Base-by-base conservation (phyloP, 805 yeast genomes). In the Saccharomycopsis sp. region DNA sequence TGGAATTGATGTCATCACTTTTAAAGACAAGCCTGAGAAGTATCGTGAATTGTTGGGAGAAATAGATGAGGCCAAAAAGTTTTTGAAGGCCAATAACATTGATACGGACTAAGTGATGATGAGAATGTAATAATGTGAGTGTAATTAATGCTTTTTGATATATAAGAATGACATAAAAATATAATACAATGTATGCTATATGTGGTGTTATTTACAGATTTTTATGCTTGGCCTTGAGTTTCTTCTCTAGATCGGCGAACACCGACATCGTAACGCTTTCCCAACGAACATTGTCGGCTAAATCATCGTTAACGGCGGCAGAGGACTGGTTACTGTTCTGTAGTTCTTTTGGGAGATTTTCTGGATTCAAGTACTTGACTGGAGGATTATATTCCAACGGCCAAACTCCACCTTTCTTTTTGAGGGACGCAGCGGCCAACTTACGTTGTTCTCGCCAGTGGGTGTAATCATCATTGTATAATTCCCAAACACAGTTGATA, bases 401-500 rank as follows among this genome's bases (percentile, higher is more conserved):
- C 93, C 93, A 87, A 54, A 72, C 66, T 41, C 78, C 81, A 22
- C 71, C 69, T 0, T 74, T 71, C 50, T 67, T 64, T 19, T 72
- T 71, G n/a, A 83, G 68, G 9, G 70, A 65, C 69, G 78, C 56
- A 59, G 78, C 87, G 0, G 97, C 97, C 58, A 76, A 69, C 44
- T 71, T 72, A 19, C 96, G 75, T 66, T 76, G 72, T 1, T 62
- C 68, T 66, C 84, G 82, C 97, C 97, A 94, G 38, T 89, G 89
- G 62, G 83, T 85, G 54, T 92, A 67, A 69, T 94, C 98, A 56
- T 93, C 97, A 64, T 87, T 85, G 69, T 83, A 93, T 57, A 89
- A 73, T 66, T 92, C 97, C 98, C 98, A 94, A 1, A 93, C 98
- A 71, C 99, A 93, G 71, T 93, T 91, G 34, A 89, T 84, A 71